Evolutionary conservation across 176 grass and related monocot species (phyloP), one percentile per base, ranked within the genome.

Genomic region (Triticum urartu): DNA sequence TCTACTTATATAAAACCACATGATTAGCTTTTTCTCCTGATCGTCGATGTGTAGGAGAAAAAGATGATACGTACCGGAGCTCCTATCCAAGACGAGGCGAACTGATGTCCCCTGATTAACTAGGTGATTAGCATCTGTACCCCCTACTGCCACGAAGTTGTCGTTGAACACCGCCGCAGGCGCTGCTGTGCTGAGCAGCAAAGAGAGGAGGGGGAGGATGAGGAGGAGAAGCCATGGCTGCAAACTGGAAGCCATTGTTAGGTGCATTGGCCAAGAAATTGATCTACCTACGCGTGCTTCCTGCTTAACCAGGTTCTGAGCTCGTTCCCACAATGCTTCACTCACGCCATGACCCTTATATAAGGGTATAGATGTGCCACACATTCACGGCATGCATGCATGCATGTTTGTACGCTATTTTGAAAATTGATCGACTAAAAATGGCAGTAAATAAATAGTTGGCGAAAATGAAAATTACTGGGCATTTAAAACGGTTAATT

Each of bases 81-180:
- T 86, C 68, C 79, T 72, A 78, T 96, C 94, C 89, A 96, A 70
- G 87, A 68, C 85, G 68, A 94, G 80, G 15, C 87, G 63, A 28
- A 86, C 77, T 81, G 82, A 75, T 10, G 79, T 82, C 8, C 91
- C 87, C 35, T 81, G 66, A 68, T 72, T 43, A 18, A 81, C 60
- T 9, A 91, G 79, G 80, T 92, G 91, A 74, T 68, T 22, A 1
- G 78, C 77, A 74, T 89, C 88, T 11, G 25, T 63, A 32, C 94
- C 94, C 69, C 85, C 93, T 54, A 62, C 79, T 1, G 84, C 59
- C 59, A 15, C 85, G 66, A 93, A 96, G 74, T 88, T 96, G n/a
- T 96, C 21, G 14, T 91, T 40, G 79, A 96, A 96, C 34, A 24
- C 77, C 32, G 58, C 7, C 76, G 24, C 72, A 7, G 54, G 54